phyloP scores from a whole-genome alignment of 2,329 filamentous ascomycete genomes.

The Cordyceps militaris region DNA sequence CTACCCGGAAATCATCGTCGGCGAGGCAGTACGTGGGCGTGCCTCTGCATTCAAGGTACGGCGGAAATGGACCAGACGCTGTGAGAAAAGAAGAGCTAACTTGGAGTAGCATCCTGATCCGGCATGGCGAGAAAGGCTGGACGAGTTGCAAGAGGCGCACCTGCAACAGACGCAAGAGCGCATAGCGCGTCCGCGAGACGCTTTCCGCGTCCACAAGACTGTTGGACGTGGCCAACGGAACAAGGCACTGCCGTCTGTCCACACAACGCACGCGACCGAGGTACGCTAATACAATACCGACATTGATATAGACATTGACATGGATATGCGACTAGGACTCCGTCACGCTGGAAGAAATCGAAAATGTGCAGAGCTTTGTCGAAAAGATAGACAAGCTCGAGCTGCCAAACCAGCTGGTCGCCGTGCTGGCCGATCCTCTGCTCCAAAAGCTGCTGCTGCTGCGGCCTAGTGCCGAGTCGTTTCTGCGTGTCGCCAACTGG shows the following conservation, averaged over 20 bases:
- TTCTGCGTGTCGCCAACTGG: constrained; percentile 52
- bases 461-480: constrained; percentile 45
- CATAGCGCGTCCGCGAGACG: constrained; percentile 30
- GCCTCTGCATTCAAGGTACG: constrained; percentile 55
- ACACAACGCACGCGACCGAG: constrained; percentile 67
- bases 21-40: constrained; percentile 54
- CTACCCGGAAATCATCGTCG: constrained; percentile 81
- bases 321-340: constrained; percentile 38
- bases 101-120: constrained; percentile 58
- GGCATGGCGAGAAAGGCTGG: constrained; percentile 64
- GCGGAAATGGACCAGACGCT: background rate
- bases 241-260: constrained; percentile 57
- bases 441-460: constrained; percentile 71
- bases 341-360: constrained; percentile 69
- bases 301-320: constrained; percentile 7
- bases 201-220: constrained; percentile 57
- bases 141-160: constrained; percentile 56
- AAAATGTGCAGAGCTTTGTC: constrained; percentile 62
- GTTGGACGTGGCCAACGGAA: constrained; percentile 22
- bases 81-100: background rate
- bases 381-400: constrained; percentile 70
- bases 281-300: constrained; percentile 28
- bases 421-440: constrained; percentile 66
- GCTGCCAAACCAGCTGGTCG: constrained; percentile 73
- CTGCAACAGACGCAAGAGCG: constrained; percentile 39